phyloP scores from a whole-genome alignment of 495 filamentous ascomycete genomes.

The Xylaria palmicola region DNA sequence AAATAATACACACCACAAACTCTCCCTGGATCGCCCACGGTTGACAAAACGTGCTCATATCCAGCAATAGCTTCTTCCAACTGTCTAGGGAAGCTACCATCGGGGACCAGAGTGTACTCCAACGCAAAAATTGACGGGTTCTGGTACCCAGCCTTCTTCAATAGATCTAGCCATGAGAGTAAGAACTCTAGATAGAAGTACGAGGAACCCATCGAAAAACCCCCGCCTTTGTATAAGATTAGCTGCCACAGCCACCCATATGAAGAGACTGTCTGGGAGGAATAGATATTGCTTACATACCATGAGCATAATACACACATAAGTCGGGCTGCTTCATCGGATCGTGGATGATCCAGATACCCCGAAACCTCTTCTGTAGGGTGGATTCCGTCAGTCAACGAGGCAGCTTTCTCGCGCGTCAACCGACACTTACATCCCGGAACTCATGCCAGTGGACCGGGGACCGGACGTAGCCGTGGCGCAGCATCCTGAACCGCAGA shows the following conservation, averaged over 20 bases:
- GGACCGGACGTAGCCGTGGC: conserved; percentile 62
- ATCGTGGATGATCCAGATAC: conserved; percentile 61
- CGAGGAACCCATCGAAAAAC: conserved; percentile 72
- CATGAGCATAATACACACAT: conserved; percentile 72
- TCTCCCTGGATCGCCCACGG: conserved; percentile 49
- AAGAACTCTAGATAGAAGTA: conserved; percentile 85
- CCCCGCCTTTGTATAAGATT: conserved; percentile 53
- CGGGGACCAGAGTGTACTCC: conserved; percentile 78
- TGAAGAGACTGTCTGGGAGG: not conserved
- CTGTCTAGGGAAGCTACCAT: conserved; percentile 66
- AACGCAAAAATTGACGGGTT: conserved; percentile 78
- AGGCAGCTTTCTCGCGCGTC: not conserved
- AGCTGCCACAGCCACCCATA: conserved; percentile 4
- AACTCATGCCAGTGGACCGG: conserved; percentile 63
- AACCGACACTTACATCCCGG: conserved; percentile 44
- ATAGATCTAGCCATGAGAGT: conserved; percentile 58
- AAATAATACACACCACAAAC: no score
- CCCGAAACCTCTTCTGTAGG: conserved; percentile 43
- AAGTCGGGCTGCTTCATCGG: conserved; percentile 58
- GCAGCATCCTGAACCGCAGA: conserved; percentile 67
- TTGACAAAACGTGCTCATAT: conserved; percentile 63
- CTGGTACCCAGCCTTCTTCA: conserved; percentile 57
- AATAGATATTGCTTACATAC: no score
- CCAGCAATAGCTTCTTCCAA: conserved; percentile 62
- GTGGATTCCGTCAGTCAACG: conserved; percentile 1